phyloP scores from a whole-genome alignment of 2,329 filamentous ascomycete genomes.

The Apiospora hydei region DNA sequence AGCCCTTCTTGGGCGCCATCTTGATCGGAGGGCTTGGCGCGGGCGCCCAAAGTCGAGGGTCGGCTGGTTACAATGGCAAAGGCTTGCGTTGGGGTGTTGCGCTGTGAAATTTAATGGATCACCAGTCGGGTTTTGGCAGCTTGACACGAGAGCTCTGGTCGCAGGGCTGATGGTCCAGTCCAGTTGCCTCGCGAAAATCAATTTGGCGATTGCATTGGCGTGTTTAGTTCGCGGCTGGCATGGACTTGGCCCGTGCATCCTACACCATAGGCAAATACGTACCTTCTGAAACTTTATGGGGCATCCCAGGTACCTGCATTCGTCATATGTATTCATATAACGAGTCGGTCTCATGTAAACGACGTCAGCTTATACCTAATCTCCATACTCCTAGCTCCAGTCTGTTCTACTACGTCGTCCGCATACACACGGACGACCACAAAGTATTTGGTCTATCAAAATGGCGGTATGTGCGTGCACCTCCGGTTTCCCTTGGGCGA shows the following conservation, averaged over 20 bases:
- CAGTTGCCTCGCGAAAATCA: constrained; percentile 20
- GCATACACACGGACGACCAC: too few species aligned
- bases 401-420: too few species aligned
- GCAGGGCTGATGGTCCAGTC: constrained; percentile 19
- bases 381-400: too few species aligned
- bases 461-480: too few species aligned
- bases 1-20: constrained; percentile 41
- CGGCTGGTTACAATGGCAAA: neutral
- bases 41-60: constrained; percentile 20
- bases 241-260: neutral
- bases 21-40: constrained; percentile 26
- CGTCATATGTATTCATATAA: neutral
- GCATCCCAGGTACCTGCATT: neutral
- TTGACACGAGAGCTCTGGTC: constrained; percentile 22
- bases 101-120: constrained; percentile 13
- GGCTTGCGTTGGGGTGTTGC: neutral
- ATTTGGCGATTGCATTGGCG: constrained; percentile 17
- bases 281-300: neutral
- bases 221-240: constrained; percentile 21
- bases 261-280: neutral
- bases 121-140: neutral
- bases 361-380: too few species aligned
- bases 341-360: neutral
- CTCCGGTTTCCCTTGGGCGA: too few species aligned
- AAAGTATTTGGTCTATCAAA: too few species aligned